Conservation (phyloP, 2,329 filamentous ascomycete genomes). For the Epichloe gansuensis region DNA sequence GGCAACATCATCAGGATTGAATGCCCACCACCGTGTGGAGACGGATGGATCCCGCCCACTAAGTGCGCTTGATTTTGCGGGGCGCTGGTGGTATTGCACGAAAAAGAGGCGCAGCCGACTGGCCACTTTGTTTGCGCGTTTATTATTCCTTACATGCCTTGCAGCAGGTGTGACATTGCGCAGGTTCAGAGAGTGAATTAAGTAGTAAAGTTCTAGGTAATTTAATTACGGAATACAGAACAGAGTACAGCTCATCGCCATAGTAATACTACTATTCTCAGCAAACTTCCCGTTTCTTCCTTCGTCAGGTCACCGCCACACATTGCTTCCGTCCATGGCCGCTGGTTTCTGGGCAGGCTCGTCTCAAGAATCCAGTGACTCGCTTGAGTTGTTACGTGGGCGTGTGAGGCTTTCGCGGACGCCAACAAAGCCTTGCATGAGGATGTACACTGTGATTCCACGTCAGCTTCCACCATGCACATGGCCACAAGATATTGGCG, state of each 20-base stretch:
- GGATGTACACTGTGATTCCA: conserved; percentile 28
- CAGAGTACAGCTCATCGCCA: neutral
- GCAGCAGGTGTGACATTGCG: too few species aligned
- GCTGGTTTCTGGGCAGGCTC: too few species aligned
- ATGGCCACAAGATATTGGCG: neutral
- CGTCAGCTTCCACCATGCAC: conserved; percentile 8
- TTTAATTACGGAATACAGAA: neutral
- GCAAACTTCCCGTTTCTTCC: neutral
- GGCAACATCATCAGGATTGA: neutral
- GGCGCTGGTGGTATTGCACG: neutral
- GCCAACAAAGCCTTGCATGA: conserved; percentile 36
- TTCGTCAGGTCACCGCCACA: neutral
- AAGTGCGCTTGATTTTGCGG: neutral
- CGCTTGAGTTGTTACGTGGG: conserved; percentile 14
- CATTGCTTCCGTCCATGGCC: too few species aligned
- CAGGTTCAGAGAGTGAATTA: neutral
- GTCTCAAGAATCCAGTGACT: conserved; percentile 6
- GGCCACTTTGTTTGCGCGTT: too few species aligned
- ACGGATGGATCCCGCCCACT: neutral
- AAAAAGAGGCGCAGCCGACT: too few species aligned
- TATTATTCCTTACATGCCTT: too few species aligned
- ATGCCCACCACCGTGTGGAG: neutral
- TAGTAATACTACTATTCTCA: neutral
- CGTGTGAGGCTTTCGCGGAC: conserved; percentile 32
- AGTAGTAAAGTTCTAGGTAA: conserved; percentile 9